Base-by-base conservation (phyloP, 306 rosid genomes). In the Cicer arietinum region DNA sequence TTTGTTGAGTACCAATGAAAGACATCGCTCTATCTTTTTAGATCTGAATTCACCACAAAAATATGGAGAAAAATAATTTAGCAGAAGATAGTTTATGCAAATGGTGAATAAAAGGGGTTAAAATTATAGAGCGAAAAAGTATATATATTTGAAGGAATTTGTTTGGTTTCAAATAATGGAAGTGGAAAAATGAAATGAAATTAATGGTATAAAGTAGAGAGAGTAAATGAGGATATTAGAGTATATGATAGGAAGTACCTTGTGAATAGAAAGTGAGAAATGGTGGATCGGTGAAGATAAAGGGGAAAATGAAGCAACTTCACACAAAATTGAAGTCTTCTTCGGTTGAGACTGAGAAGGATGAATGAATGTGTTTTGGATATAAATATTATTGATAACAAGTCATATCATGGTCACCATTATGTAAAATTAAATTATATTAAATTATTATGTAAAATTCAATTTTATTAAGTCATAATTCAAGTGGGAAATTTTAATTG, bases 1-100 rank as follows among this genome's bases (percentile, higher is more conserved):
- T 93, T 50, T 86, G 93, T 78, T 89, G 97, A 48, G 98, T 93
- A 56, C 98, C 97, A 80, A 78, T 74, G 84, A 93, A 93, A 80
- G 96, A 91, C 97, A 94, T 93, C 62, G 78, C 74, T 80, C 39
- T 18, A 59, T 63, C 73, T 80, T 76, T 67, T 45, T 79, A 84
- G 98, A 94, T 94, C 98, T 88, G 57, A 82, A 41, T 58, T 62
- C 69, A 76, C 60, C 77, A 45, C 85, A 57, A 71, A 25, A 7
- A 37, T 25, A 25, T 25, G 35, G 4, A 25, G 0, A 25, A 25
- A 25, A 2, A 25, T 25, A 25, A 25, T 25, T 25, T 25, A 25
- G 4, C 35, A 25, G 35, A 25, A 25, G 35, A 25, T 25, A 25
- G 35, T 25, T 25, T 25, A 25, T 25, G 35, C 35, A 25, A 25